Percentiles rank a stretch among this genome's conserved stretches.
phyloP scores from a whole-genome alignment of 208 protist genomes.

The Crithidia sp. region DNA sequence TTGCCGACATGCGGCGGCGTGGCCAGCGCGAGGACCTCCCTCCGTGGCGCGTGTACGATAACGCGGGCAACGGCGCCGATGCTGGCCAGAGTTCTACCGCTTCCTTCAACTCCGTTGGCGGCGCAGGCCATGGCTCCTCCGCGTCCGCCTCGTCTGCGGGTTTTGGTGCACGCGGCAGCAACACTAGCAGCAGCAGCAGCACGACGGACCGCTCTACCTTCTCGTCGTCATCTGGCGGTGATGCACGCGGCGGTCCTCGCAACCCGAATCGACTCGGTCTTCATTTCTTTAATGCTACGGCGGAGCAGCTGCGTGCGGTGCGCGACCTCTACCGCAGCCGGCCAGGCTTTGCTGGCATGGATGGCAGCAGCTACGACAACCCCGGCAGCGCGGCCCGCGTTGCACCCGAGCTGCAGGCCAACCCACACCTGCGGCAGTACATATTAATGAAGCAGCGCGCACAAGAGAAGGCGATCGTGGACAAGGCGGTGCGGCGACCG shows the following conservation, averaged over 20 bases:
- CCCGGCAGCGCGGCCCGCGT: conserved; percentile 27
- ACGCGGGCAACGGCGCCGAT: background rate
- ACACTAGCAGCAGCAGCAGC: no score
- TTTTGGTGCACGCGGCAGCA: background rate
- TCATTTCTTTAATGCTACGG: conserved; percentile 23
- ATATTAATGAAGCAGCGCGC: conserved; percentile 49
- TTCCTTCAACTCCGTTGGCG: conserved; percentile 3
- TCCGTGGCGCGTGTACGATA: conserved; percentile 22
- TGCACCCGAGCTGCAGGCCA: conserved; percentile 26
- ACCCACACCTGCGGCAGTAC: conserved; percentile 43
- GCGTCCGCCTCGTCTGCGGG: background rate
- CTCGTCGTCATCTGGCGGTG: no score
- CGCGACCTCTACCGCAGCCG: conserved; percentile 30
- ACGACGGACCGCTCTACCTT: no score
- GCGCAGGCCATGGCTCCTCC: background rate
- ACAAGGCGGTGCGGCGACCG: conserved; percentile 33
- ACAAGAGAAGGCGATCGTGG: conserved; percentile 42
- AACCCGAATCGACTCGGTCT: conserved; percentile 9
- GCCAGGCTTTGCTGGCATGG: conserved; percentile 48
- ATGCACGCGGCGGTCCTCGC: background rate
- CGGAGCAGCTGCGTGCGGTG: conserved; percentile 23
- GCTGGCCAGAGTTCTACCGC: background rate
- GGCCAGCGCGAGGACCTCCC: conserved; percentile 30
- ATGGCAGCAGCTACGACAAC: conserved; percentile 52
- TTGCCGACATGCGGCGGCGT: conserved; percentile 20